phyloP scores from a whole-genome alignment of 2,329 filamentous ascomycete species.

The Penicillium hordei region DNA sequence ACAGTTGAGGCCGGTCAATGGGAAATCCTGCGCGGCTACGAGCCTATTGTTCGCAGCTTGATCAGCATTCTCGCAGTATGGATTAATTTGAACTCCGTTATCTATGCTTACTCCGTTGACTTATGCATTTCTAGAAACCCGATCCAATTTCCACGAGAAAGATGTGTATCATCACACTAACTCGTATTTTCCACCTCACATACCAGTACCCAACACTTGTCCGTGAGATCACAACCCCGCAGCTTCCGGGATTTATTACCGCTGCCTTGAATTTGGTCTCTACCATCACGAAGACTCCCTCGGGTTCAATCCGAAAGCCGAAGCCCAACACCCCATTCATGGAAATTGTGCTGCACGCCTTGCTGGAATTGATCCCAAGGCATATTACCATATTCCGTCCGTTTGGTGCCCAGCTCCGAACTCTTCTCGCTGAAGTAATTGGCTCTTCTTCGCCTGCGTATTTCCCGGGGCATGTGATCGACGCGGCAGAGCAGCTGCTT shows the following conservation, averaged over 20 bases:
- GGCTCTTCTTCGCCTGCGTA: slow-evolving; percentile 60
- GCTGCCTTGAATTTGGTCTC: slow-evolving; percentile 66
- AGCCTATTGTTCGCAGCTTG: slow-evolving; percentile 75
- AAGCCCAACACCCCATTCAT: slow-evolving; percentile 53
- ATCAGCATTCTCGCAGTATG: slow-evolving; percentile 69
- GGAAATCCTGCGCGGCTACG: slow-evolving; percentile 72
- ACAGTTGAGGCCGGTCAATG: slow-evolving; percentile 79
- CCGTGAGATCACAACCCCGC: slow-evolving; percentile 84
- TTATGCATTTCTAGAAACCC: slow-evolving; percentile 59
- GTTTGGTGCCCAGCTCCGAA: slow-evolving; percentile 66
- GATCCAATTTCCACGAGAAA: slow-evolving; percentile 75
- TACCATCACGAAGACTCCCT: slow-evolving; percentile 43
- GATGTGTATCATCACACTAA: slow-evolving; percentile 72
- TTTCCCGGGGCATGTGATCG: slow-evolving; percentile 55
- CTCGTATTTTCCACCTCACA: slow-evolving; percentile 79
- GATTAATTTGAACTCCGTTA: neutral
- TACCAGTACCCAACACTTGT: slow-evolving; percentile 80
- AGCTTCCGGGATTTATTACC: slow-evolving; percentile 70
- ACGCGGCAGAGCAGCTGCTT: slow-evolving; percentile 63
- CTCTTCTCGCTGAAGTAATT: slow-evolving; percentile 60
- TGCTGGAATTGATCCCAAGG: slow-evolving; percentile 70
- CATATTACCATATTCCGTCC: slow-evolving; percentile 83
- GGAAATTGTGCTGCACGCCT: slow-evolving; percentile 68
- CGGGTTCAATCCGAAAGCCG: slow-evolving; percentile 36
- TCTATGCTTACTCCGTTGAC: slow-evolving; percentile 5